Evolutionary conservation across 352 stramenopile species (phyloP), one percentile per base, ranked within the genome.

Genomic region (Phytopythium kandeliae): DNA sequence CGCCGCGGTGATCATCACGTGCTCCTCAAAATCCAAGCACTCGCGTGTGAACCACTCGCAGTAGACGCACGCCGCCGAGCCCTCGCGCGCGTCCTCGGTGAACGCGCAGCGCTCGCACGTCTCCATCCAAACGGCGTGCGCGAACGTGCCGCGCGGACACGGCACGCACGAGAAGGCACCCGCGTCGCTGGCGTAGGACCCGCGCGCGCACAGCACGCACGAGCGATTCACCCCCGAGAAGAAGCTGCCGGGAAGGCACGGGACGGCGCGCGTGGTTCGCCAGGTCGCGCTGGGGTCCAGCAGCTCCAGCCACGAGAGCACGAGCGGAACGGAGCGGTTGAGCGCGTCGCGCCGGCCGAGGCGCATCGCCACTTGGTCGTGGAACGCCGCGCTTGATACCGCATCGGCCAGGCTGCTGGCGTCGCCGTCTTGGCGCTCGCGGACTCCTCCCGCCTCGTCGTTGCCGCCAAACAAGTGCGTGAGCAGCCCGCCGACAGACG

Each of bases 11-110:
- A 73, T 19, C 3, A 71, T 4, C 11, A 89, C 52, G 40, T 86
- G 62, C 44, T 68, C 56, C 66, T 64, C 85, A 51, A 89, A 89
- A n/a, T 67, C 69, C 36, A 66, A 50, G 49, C 75, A 87, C 24
- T 51, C 62, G 30, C 71, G 71, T 21, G 67, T 74, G 38, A 80
- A 78, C 57, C 70, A 87, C 31, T 48, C 62, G 53, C 76, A 90
- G 19, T 63, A 34, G 16, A 71, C 53, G 55, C 75, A 89, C 4
- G 37, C 46, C 1, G 49, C 63, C 28, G 78, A 62, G 12, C 75
- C 73, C 6, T 49, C 13, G 16, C 49, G 25, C 6, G 73, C 51
- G 26, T 78, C 78, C 4, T 67, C 36, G 19, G 71, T 71, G 17
- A 56, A 31, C 6, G 57, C 53, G 51, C 78, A 89, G 25, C 36